Evolutionary conservation across 345 rosid genomes (phyloP).

Genomic region (Citrus maxima): DNA sequence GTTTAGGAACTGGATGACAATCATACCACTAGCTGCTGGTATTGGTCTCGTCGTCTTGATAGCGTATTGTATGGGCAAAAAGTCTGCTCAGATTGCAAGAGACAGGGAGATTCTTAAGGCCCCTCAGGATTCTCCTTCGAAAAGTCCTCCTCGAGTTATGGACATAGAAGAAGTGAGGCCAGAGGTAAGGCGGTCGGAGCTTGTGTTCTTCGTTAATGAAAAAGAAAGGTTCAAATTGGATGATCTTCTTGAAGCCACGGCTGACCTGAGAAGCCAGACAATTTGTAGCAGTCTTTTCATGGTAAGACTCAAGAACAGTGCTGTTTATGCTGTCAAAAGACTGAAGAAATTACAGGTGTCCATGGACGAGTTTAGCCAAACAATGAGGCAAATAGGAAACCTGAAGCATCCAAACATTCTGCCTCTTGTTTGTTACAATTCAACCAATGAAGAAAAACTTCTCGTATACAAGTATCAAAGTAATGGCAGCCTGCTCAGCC

Average conservation of each 20-base stretch:
- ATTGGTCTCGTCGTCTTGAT: slow-evolving; percentile 19
- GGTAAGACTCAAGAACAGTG: slow-evolving; percentile 41
- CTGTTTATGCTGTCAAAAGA: slow-evolving; percentile 51
- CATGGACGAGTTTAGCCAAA: slow-evolving; percentile 34
- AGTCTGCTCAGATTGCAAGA: slow-evolving; percentile 12
- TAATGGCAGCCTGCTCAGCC: slow-evolving; percentile 52
- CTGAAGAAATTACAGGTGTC: slow-evolving; percentile 47
- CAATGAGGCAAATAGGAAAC: slow-evolving; percentile 45
- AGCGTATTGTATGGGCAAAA: slow-evolving; percentile 20
- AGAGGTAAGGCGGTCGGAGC: slow-evolving; percentile 30
- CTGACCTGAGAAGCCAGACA: slow-evolving; percentile 45
- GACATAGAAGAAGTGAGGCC: slow-evolving; percentile 19
- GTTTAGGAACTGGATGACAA: neutral
- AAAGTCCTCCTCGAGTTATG: neutral
- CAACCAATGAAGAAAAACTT: slow-evolving; percentile 45
- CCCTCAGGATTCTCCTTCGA: slow-evolving; percentile 28
- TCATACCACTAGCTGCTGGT: slow-evolving; percentile 21
- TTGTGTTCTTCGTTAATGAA: slow-evolving; percentile 48
- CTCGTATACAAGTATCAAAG: slow-evolving; percentile 52
- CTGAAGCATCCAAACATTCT: slow-evolving; percentile 59
- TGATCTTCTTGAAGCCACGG: slow-evolving; percentile 58
- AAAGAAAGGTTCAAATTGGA: slow-evolving; percentile 44
- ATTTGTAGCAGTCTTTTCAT: slow-evolving; percentile 51
- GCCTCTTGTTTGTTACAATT: slow-evolving; percentile 47
- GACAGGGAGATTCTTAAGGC: slow-evolving; percentile 29